Evolutionary conservation across 2,329 filamentous ascomycete species (phyloP).

Genomic region (Bipolaris gigantea): DNA sequence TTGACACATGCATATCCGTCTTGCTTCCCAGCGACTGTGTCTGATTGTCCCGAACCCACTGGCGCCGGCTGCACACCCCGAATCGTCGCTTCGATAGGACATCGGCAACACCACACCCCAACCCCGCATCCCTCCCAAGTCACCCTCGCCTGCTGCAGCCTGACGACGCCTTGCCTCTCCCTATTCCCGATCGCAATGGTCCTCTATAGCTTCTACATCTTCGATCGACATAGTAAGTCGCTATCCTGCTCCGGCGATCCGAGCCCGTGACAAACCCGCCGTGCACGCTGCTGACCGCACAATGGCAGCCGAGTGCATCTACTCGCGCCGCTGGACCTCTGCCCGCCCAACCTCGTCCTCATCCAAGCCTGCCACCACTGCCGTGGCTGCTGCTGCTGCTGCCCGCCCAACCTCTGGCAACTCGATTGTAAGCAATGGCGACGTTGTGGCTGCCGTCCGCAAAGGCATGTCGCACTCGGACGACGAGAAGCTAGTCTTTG

Average conservation of each 20-base stretch:
- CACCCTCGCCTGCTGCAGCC: not conserved
- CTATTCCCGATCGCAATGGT: slow-evolving; percentile 62
- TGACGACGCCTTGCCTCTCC: not conserved
- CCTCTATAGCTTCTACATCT: slow-evolving; percentile 98
- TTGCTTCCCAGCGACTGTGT: too few species aligned
- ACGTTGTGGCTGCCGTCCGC: slow-evolving; percentile 33
- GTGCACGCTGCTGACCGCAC: slow-evolving; percentile 22
- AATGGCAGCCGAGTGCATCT: slow-evolving; percentile 87
- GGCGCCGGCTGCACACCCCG: not conserved
- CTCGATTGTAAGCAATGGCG: slow-evolving; percentile 51
- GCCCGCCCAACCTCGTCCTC: slow-evolving; percentile 51
- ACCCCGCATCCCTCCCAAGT: not conserved
- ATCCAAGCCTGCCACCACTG: slow-evolving; percentile 39
- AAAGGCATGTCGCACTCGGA: slow-evolving; percentile 64
- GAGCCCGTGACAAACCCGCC: not conserved
- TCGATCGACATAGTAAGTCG: slow-evolving; percentile 88
- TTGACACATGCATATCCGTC: too few species aligned
- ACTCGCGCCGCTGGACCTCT: slow-evolving; percentile 79
- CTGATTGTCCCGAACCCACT: not conserved
- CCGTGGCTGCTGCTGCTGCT: not conserved
- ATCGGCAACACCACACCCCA: slow-evolving; percentile 3
- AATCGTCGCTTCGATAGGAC: not conserved
- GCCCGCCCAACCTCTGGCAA: slow-evolving; percentile 54
- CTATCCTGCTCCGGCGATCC: not conserved
- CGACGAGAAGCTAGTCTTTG: slow-evolving; percentile 96